Evolutionary conservation across 371 early-diverging fungal genomes (phyloP), one percentile per base, ranked within the genome.

Genomic region (Rhizomucor miehei): DNA sequence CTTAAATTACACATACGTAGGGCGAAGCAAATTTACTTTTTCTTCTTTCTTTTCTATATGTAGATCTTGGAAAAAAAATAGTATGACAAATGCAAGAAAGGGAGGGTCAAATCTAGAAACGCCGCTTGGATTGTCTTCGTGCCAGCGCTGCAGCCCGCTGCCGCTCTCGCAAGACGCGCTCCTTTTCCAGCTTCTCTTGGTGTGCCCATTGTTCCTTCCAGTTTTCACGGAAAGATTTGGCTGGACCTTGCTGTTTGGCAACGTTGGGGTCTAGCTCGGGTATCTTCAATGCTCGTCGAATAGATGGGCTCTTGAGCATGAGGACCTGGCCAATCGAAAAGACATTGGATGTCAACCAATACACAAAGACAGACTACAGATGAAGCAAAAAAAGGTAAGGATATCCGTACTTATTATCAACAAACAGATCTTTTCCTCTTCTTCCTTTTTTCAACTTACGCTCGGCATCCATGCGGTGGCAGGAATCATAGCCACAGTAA

Each of bases 271-370:
- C 52, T 6, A 82, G 59, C 24, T 69, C 63, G 13, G 87, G 87
- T 39, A 87, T 80, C 48, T 76, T 75, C 17, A 86, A 65, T 37
- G 68, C 63, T 12, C 55, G 63, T 51, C 91, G 84, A 20, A 93
- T 71, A 13, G 66, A 21, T 10, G 85, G 80, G 23, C 71, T 60
- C 63, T 79, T 82, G 45, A 93, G 70, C 20, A 85, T 65, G 34
- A 82, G 56, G 47, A 87, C 79, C 71, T 92, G 94, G 16, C 67
- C 62, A 16, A 89, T 73, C 4, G 92, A 89, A 61, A 87, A 80
- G 4, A 76, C 13, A 66, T 90, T 92, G 52, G 87, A 87, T 16
- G 88, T 79, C 46, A 91, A 66, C 92, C 93, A 94, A 69, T 93
- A 94, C 29, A 92, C 75, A 73, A 93, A 91, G 17, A 95, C 81